Evolutionary conservation across 1,284 basidiomycete genomes (phyloP).

Genomic region (Agaricales sp.): DNA sequence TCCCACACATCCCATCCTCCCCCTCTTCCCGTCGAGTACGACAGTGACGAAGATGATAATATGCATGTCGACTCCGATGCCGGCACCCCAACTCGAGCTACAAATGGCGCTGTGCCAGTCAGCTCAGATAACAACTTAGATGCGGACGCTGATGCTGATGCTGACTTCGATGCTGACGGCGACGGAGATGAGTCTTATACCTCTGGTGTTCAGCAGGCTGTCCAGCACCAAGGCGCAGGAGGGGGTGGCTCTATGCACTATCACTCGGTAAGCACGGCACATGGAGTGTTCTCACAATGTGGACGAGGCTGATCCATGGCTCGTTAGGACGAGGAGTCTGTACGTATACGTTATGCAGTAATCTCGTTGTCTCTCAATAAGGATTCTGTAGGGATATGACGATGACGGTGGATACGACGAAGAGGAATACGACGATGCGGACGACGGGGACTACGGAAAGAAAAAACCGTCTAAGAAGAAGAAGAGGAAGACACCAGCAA

Average conservation of each 20-base stretch:
- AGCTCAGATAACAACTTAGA: slow-evolving; percentile 30
- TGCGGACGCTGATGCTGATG: slow-evolving; percentile 43
- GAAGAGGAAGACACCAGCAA: slow-evolving; percentile 47
- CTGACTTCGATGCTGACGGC: slow-evolving; percentile 12
- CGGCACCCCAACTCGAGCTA: slow-evolving; percentile 13
- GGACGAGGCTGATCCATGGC: not conserved
- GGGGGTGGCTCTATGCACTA: not conserved
- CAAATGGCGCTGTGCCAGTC: slow-evolving; percentile 20
- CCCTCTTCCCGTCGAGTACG: slow-evolving; percentile 28
- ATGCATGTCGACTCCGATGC: slow-evolving; percentile 37
- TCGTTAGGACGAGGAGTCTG: slow-evolving; percentile 56
- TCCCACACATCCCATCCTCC: slow-evolving; percentile 16
- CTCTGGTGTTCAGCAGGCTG: not conserved
- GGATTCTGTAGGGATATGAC: slow-evolving; percentile 27
- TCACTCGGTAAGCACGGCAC: not conserved
- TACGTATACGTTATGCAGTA: slow-evolving; percentile 24
- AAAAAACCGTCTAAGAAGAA: slow-evolving; percentile 61
- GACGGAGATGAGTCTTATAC: not conserved
- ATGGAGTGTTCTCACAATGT: not conserved
- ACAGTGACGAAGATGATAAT: slow-evolving; percentile 30
- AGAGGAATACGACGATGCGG: slow-evolving; percentile 55
- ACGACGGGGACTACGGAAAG: slow-evolving; percentile 65
- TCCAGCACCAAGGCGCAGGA: not conserved
- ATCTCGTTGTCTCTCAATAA: slow-evolving; percentile 14
- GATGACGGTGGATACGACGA: slow-evolving; percentile 38